phyloP scores from a whole-genome alignment of 768 basidiomycete species.

The Phaffia australis region DNA sequence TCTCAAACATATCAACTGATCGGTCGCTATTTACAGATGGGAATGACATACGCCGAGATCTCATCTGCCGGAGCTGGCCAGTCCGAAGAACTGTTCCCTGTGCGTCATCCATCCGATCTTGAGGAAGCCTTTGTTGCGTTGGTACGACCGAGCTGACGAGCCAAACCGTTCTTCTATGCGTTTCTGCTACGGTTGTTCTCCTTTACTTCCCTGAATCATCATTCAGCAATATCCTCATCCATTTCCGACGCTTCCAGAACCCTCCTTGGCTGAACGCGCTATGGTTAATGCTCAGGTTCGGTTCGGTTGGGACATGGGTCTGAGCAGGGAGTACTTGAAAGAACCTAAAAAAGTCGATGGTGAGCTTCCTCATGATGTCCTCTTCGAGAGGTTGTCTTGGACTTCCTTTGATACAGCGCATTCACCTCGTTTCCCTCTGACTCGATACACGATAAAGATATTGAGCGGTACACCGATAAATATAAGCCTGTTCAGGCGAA shows the following conservation, averaged over 20 bases:
- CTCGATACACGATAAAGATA: slow-evolving; percentile 2
- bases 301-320: slow-evolving; percentile 20
- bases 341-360: slow-evolving; percentile 17
- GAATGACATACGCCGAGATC: slow-evolving; percentile 26
- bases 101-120: slow-evolving; percentile 3
- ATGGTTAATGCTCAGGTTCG: slow-evolving; percentile 14
- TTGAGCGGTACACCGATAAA: slow-evolving; percentile 22
- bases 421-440: background rate
- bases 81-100: slow-evolving; percentile 23
- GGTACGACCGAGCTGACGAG: background rate
- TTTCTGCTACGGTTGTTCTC: background rate
- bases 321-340: slow-evolving; percentile 8
- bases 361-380: background rate
- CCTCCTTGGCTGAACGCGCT: slow-evolving; percentile 5
- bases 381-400: background rate
- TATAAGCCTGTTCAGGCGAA: slow-evolving; percentile 16
- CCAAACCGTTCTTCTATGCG: background rate
- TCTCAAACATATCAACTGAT: background rate
- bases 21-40: background rate
- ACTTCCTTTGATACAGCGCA: too few species aligned
- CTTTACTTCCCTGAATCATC: background rate
- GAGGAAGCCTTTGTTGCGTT: background rate
- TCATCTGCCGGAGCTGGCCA: slow-evolving; percentile 12
- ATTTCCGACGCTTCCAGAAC: slow-evolving; percentile 19
- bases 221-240: slow-evolving; percentile 14